Conservation (phyloP, 352 stramenopile species). For the Phytophthora megakarya region DNA sequence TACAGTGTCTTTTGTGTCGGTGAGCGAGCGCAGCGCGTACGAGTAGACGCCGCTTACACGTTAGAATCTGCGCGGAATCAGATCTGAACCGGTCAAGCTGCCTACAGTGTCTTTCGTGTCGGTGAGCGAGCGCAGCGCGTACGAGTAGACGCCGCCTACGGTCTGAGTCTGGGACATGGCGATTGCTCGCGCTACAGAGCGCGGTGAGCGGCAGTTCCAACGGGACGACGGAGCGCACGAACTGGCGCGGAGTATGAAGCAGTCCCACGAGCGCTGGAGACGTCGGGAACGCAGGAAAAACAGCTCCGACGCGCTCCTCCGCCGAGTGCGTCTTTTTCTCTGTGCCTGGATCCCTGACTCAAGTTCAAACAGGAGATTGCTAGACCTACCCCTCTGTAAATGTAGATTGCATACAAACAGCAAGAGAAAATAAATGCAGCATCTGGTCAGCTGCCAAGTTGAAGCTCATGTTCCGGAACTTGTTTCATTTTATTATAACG, state of each 20-base stretch:
- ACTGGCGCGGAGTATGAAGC: not conserved
- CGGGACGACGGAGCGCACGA: not conserved
- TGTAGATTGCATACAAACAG: not conserved
- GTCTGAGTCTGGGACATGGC: conserved; percentile 31
- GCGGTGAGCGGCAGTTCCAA: not conserved
- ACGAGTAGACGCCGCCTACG: conserved; percentile 54
- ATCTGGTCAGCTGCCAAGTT: no score
- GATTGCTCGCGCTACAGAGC: not conserved
- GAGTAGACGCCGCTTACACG: conserved; percentile 57
- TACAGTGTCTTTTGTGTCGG: conserved; percentile 80
- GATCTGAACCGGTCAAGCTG: conserved; percentile 1
- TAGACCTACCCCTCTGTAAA: conserved; percentile 19
- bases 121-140: conserved; percentile 61
- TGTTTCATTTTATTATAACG: no score
- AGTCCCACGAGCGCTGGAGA: not conserved
- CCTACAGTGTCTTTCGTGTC: conserved; percentile 79
- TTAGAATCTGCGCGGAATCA: conserved; percentile 7
- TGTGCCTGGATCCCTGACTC: conserved; percentile 20
- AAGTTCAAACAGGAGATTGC: conserved; percentile 25
- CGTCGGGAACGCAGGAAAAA: conserved; percentile 7
- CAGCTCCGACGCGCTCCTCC: conserved; percentile 1
- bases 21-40: conserved; percentile 61
- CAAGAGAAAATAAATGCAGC: not conserved
- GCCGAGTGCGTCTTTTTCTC: conserved; percentile 21
- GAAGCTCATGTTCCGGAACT: no score